Conservation (phyloP, 306 rosid genomes). For the Fragaria iinumae region DNA sequence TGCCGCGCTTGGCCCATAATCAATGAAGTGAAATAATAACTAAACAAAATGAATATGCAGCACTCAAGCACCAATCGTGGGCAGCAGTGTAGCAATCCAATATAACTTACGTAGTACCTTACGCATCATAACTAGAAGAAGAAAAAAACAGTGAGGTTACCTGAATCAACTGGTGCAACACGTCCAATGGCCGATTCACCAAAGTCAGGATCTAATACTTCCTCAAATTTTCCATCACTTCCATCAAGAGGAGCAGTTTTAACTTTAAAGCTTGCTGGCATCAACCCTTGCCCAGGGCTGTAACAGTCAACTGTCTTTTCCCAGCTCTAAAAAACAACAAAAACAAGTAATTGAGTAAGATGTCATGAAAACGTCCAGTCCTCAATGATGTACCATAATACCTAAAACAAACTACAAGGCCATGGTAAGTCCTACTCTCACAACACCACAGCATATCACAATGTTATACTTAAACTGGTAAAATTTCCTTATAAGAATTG, state of each 20-base stretch:
- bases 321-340: conserved; percentile 61
- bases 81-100: neutral
- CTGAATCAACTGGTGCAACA: conserved; percentile 92
- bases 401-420: neutral
- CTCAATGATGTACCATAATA: conserved; percentile 7
- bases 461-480: neutral
- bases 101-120: neutral
- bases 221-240: conserved; percentile 68
- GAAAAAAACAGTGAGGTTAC: conserved; percentile 22
- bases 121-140: conserved; percentile 1
- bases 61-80: neutral
- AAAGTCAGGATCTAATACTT: conserved; percentile 86
- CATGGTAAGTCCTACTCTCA: neutral
- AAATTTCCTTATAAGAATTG: neutral
- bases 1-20: neutral
- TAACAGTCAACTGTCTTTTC: conserved; percentile 90
- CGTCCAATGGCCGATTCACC: conserved; percentile 98
- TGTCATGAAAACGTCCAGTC: conserved; percentile 5
- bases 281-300: conserved; percentile 92
- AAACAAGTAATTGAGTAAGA: conserved; percentile 15
- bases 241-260: conserved; percentile 67
- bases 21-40: neutral
- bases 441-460: neutral
- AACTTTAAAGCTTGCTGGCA: conserved; percentile 96
- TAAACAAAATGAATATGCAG: neutral